Conservation (phyloP, 495 filamentous ascomycete genomes). For the Aspergillus bridgeri region DNA sequence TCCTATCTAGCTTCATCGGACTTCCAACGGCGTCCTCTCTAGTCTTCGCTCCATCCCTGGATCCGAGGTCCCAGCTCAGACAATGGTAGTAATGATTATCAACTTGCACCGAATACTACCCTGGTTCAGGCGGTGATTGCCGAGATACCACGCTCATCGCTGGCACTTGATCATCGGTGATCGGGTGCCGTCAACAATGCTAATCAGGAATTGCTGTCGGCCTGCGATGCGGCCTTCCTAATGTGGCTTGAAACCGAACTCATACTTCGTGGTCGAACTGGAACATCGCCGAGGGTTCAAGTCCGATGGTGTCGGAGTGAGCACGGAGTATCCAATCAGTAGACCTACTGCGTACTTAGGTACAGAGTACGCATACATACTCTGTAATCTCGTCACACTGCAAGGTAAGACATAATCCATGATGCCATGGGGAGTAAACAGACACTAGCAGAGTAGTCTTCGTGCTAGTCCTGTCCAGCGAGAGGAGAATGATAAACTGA, state of each 20-base stretch:
- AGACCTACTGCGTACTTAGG: no score
- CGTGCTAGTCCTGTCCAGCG: no score
- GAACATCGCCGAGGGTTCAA: background rate
- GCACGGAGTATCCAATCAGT: no score
- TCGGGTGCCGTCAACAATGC: background rate
- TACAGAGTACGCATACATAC: background rate
- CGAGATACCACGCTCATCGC: background rate
- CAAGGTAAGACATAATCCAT: no score
- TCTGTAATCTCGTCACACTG: background rate
- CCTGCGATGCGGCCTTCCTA: no score
- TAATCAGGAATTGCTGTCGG: no score
- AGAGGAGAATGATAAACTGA: no score
- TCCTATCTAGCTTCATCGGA: slow-evolving; percentile 7
- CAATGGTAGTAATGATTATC: slow-evolving; percentile 5
- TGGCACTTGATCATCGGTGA: background rate
- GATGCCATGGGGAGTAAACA: background rate
- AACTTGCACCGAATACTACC: background rate
- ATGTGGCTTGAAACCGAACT: no score
- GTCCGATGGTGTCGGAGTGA: no score
- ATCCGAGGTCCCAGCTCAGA: slow-evolving; percentile 2
- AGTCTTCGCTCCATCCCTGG: slow-evolving; percentile 4
- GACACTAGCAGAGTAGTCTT: background rate
- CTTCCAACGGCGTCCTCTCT: slow-evolving; percentile 5
- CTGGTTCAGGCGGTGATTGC: background rate
- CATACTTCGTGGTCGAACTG: no score